Base-by-base conservation (phyloP, 768 basidiomycete genomes). In the Mycena belliarum region DNA sequence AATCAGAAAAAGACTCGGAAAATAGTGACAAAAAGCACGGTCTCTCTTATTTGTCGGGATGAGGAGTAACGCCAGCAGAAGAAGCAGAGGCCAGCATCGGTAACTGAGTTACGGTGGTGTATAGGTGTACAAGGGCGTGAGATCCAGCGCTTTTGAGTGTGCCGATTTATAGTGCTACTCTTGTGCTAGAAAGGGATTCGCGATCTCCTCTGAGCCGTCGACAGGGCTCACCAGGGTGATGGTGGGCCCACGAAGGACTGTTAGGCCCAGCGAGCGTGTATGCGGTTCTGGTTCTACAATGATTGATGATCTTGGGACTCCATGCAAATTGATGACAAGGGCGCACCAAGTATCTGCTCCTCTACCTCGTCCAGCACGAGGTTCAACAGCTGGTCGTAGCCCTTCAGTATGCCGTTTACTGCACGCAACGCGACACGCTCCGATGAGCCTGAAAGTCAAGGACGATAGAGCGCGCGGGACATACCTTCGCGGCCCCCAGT, bases 401-500 rank as follows among this genome's bases (percentile, higher is more conserved):
- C 97, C 74, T 99, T 99, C 61, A 99, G 74, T 18, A 91, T 82
- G 4, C 97, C 97, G 9, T 85, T 90, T 50, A 98, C 96, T 98
- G 21, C 21, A 49, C 58, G 54, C 60, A 56, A 57, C 51, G 46
- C 51, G 60, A 54, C 25, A 61, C n/a, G n/a, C n/a, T n/a, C 29
- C 43, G 40, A 32, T 55, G 6, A 65, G 35, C 14, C 20, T 12
- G 29, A 26, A 23, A 24, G n/a, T n/a, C 11, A 49, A 41, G 35
- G 42, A 25, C 14, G 4, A 20, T 16, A 46, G 21, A 12, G 10
- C n/a, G n/a, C n/a, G n/a, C n/a, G 16, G 20, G 49, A 25, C 23
- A n/a, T 59, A 92, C 95, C 95, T 83, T 99, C 95, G 38, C 97
- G 78, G 37, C 96, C 96, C 42, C 97, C 97, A n/a, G 93, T 93